These are phyloP conservation scores for Paxillus ammoniavirescens DNA, from an alignment of 768 basidiomycete species.

Conservation along the genomic window DNA sequence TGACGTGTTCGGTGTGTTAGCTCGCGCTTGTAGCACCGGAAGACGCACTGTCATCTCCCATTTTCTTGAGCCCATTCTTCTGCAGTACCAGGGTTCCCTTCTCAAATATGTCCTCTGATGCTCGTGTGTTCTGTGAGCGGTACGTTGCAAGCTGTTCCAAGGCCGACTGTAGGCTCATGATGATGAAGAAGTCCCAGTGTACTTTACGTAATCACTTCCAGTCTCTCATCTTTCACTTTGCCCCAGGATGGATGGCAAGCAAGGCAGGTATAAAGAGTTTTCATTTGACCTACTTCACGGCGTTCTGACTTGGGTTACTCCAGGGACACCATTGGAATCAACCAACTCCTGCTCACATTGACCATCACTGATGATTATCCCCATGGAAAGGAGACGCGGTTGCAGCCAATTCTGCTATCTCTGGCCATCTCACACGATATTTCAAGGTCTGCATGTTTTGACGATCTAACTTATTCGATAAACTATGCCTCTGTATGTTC, in stretches of 20 bases:
- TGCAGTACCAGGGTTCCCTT: constrained; percentile 52
- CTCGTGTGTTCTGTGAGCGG: constrained; percentile 46
- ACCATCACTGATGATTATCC: constrained; percentile 28
- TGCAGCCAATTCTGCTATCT: constrained; percentile 55
- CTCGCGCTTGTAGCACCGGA: no score
- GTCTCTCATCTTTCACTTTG: no score
- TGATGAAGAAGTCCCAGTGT: constrained; percentile 2
- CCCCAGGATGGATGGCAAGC: no score
- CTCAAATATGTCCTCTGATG: constrained; percentile 59
- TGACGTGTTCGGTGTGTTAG: not conserved
- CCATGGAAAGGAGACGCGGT: constrained; percentile 31
- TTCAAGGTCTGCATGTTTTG: constrained; percentile 44
- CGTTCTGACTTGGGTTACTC: not conserved
- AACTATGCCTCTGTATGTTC: constrained; percentile 53
- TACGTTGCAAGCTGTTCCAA: constrained; percentile 54
- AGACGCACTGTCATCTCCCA: constrained; percentile 57
- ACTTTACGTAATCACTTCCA: not conserved
- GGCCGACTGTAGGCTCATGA: constrained; percentile 47
- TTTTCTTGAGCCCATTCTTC: constrained; percentile 39
- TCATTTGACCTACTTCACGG: no score
- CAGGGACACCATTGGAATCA: constrained; percentile 43
- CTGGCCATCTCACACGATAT: constrained; percentile 53
- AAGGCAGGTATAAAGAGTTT: no score
- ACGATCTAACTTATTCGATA: constrained; percentile 57
- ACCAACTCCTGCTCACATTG: constrained; percentile 45